A percentile compares a stretch with the other conserved stretches of the same genome.
These are phyloP conservation scores for Tilletia horrida DNA, from an alignment of 1,284 basidiomycete genomes.

Conservation along the genomic window DNA sequence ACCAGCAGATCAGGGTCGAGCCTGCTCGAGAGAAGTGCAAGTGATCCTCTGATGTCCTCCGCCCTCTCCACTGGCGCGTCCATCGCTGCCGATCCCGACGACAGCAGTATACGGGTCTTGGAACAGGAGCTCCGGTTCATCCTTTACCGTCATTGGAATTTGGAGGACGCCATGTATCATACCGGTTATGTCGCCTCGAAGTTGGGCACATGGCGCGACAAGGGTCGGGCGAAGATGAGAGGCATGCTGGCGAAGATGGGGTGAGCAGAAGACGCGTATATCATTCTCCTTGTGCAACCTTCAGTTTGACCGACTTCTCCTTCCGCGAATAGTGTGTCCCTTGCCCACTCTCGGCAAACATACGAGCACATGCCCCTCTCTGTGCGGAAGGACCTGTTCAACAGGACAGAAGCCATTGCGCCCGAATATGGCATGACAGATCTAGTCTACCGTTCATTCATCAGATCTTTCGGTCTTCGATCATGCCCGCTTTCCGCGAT, in stretches of 20 bases:
- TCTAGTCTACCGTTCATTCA: slow-evolving; percentile 86
- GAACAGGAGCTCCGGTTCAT: slow-evolving; percentile 66
- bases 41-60: neutral
- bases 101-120: slow-evolving; percentile 41
- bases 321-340: slow-evolving; percentile 68
- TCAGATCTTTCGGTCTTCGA: slow-evolving; percentile 82
- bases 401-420: slow-evolving; percentile 81
- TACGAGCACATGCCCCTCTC: slow-evolving; percentile 95
- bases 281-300: neutral
- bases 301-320: neutral
- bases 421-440: slow-evolving; percentile 97
- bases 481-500: slow-evolving; percentile 81
- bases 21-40: neutral
- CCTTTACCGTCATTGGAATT: slow-evolving; percentile 92
- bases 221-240: slow-evolving; percentile 79
- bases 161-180: slow-evolving; percentile 97
- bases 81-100: slow-evolving; percentile 39
- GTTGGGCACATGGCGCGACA: slow-evolving; percentile 93
- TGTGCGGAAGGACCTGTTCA: slow-evolving; percentile 75
- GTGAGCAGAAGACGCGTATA: slow-evolving; percentile 59
- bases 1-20: slow-evolving; percentile 3
- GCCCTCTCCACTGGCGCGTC: slow-evolving; percentile 13
- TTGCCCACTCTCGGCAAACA: slow-evolving; percentile 86
- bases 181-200: slow-evolving; percentile 92
- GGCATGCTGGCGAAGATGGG: slow-evolving; percentile 98